Conservation (phyloP, 805 yeast genomes). For the Zygosaccharomyces bisporus region DNA sequence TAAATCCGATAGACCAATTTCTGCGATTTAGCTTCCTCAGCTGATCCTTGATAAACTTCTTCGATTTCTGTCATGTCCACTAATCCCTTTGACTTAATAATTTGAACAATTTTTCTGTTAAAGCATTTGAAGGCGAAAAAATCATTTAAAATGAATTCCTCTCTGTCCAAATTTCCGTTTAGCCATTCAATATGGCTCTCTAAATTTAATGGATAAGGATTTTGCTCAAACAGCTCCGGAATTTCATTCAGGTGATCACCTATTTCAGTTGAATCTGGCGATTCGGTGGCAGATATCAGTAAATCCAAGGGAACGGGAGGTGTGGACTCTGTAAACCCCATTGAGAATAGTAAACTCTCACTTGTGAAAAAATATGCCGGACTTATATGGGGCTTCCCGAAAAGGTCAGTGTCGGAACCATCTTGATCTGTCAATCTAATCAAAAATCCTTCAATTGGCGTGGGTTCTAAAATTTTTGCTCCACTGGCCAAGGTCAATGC, state of each 20-base stretch:
- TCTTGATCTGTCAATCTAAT: slow-evolving; percentile 49
- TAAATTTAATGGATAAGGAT: slow-evolving; percentile 52
- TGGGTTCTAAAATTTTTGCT: slow-evolving; percentile 49
- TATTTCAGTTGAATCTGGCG: slow-evolving; percentile 27
- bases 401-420: slow-evolving; percentile 39
- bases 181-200: slow-evolving; percentile 63
- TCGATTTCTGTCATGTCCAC: slow-evolving; percentile 55
- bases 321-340: slow-evolving; percentile 49
- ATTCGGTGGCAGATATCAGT: slow-evolving; percentile 27
- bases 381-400: slow-evolving; percentile 45
- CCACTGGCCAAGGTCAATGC: slow-evolving; percentile 22
- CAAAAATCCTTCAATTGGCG: slow-evolving; percentile 79
- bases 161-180: slow-evolving; percentile 33
- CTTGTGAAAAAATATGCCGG: slow-evolving; percentile 61
- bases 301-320: slow-evolving; percentile 54
- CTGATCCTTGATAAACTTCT: slow-evolving; percentile 38
- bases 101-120: slow-evolving; percentile 54
- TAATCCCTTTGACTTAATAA: slow-evolving; percentile 56
- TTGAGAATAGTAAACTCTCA: slow-evolving; percentile 57
- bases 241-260: slow-evolving; percentile 23
- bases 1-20: slow-evolving; percentile 33
- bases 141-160: slow-evolving; percentile 50
- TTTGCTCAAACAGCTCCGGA: slow-evolving; percentile 43
- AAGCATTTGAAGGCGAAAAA: slow-evolving; percentile 57
- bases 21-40: slow-evolving; percentile 22